A percentile compares a stretch with the other conserved stretches of the same genome.
phyloP scores from a whole-genome alignment of 2,329 filamentous ascomycete genomes.

The Diaporthe eres region DNA sequence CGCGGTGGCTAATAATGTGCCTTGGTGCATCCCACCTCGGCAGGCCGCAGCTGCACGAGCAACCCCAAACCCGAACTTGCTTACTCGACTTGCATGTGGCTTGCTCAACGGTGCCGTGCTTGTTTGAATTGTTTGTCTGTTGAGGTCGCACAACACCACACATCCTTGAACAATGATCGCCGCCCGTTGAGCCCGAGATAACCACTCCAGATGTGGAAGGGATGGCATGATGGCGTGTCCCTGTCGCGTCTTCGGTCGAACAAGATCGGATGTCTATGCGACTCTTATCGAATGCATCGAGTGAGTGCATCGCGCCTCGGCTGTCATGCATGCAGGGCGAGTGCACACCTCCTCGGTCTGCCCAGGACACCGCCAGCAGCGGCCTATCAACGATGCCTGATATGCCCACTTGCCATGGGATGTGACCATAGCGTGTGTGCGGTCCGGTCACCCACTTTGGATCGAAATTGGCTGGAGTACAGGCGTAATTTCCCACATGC shows the following conservation, averaged over 20 bases:
- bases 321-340: constrained; percentile 18
- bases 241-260: constrained; percentile 9
- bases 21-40: constrained; percentile 9
- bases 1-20: constrained; percentile 1
- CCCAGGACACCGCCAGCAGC: not conserved
- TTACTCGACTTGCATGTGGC: constrained; percentile 18
- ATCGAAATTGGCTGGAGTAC: not conserved
- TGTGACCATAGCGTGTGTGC: constrained; percentile 17
- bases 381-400: constrained; percentile 23
- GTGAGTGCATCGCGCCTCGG: constrained; percentile 6
- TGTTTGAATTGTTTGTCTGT: constrained; percentile 23
- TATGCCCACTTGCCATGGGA: constrained; percentile 21
- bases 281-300: not conserved
- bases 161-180: constrained; percentile 7
- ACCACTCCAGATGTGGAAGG: constrained; percentile 6
- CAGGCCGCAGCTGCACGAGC: constrained; percentile 7
- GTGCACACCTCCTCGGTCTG: constrained; percentile 9
- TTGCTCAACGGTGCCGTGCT: constrained; percentile 17
- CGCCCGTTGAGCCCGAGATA: constrained; percentile 25
- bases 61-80: not conserved
- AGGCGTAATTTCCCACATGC: constrained; percentile 10
- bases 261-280: constrained; percentile 23
- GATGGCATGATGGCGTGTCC: not conserved
- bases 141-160: constrained; percentile 8
- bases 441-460: constrained; percentile 10